These are phyloP conservation scores for Atkinsonella texensis DNA, from an alignment of 2,329 filamentous ascomycete genomes.

Conservation along the genomic window DNA sequence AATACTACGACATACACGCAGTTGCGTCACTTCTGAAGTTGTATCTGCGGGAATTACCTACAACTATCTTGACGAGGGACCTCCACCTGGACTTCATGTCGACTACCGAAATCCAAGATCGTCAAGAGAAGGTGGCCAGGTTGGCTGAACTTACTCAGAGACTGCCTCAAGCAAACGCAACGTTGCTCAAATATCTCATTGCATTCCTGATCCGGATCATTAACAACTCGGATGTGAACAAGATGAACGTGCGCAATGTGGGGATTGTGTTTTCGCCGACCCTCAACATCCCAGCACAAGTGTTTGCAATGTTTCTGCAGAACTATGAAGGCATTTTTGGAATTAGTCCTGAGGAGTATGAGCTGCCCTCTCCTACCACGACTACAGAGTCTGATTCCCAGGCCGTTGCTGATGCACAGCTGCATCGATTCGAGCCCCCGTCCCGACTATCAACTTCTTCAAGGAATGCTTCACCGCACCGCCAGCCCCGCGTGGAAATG, in stretches of 20 bases:
- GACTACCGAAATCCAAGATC: constrained; percentile 67
- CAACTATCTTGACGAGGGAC: constrained; percentile 82
- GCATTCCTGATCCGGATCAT: constrained; percentile 87
- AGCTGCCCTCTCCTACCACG: constrained; percentile 35
- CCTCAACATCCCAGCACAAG: constrained; percentile 86
- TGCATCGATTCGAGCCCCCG: constrained; percentile 20
- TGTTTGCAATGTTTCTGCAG: constrained; percentile 88
- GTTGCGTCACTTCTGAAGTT: constrained; percentile 89
- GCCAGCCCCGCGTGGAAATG: constrained; percentile 28
- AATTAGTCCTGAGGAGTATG: constrained; percentile 51
- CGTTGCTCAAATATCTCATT: constrained; percentile 72
- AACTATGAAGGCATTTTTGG: constrained; percentile 83
- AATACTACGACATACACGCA: constrained; percentile 91
- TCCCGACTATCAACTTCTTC: constrained; percentile 35
- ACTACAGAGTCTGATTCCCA: constrained; percentile 26
- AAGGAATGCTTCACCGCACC: constrained; percentile 39
- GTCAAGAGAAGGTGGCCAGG: constrained; percentile 61
- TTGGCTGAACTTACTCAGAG: constrained; percentile 69
- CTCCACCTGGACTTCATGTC: constrained; percentile 80
- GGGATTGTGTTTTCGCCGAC: constrained; percentile 98
- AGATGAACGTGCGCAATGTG: constrained; percentile 96
- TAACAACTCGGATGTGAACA: constrained; percentile 80
- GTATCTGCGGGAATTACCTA: constrained; percentile 84
- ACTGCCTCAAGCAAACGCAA: constrained; percentile 69
- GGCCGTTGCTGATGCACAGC: constrained; percentile 16